phyloP scores from a whole-genome alignment of 169 alveolate species.

The Cryptosporidium viatorum region DNA sequence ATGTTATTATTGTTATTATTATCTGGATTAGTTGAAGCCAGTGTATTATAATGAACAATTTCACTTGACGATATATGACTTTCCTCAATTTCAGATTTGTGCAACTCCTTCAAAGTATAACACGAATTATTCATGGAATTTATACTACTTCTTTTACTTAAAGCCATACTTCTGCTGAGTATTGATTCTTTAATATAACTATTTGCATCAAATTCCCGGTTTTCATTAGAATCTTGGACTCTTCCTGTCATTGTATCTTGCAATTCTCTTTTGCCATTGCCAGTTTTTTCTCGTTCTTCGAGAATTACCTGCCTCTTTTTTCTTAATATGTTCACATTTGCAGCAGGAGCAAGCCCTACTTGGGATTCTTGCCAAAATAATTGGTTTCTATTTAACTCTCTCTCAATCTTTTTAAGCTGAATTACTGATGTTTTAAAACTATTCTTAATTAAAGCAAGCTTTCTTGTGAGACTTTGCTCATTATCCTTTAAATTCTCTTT shows the following conservation, averaged over 20 bases:
- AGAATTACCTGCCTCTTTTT: conserved; percentile 5
- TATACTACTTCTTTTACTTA: conserved; percentile 14
- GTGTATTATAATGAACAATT: conserved; percentile 13
- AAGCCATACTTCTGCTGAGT: neutral
- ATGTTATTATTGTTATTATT: neutral
- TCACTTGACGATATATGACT: neutral
- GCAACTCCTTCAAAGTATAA: conserved; percentile 2
- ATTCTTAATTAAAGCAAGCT: conserved; percentile 51
- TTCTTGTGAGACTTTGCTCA: conserved; percentile 38
- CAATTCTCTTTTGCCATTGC: neutral
- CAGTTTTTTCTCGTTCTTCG: neutral
- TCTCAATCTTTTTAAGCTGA: conserved; percentile 43
- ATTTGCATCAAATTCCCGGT: neutral
- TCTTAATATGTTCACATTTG: conserved; percentile 13
- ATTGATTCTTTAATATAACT: neutral
- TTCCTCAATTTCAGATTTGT: conserved; percentile 1
- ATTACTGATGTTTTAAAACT: conserved; percentile 45
- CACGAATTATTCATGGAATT: conserved; percentile 18
- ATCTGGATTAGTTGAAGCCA: neutral
- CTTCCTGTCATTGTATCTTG: neutral
- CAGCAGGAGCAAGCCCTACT: conserved; percentile 70
- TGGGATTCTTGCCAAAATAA: conserved; percentile 54
- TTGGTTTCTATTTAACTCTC: conserved; percentile 54
- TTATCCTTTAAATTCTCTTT: conserved; percentile 19
- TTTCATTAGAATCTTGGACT: neutral